Evolutionary conservation across 176 grass and related monocot genomes (phyloP).

Genomic region (Bonia amplexicaulis): DNA sequence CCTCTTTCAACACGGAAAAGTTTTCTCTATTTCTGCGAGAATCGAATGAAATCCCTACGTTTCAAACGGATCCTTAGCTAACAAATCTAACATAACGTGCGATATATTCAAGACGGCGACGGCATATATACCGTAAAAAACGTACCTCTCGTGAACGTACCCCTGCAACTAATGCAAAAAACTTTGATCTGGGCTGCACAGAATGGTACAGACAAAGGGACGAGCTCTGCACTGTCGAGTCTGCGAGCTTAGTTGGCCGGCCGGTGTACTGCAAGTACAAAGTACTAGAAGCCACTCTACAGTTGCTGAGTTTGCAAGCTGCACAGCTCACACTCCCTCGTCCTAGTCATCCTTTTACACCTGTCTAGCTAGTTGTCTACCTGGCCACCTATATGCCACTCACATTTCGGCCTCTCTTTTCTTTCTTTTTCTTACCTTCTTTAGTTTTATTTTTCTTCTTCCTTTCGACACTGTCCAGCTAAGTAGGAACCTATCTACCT

Average conservation of each 20-base stretch:
- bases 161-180: not conserved
- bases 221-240: not conserved
- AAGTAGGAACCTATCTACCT: conserved; percentile 15
- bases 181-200: not conserved
- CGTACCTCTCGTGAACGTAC: not conserved
- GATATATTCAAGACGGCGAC: not conserved
- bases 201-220: not conserved
- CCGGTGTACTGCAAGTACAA: not conserved
- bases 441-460: not conserved
- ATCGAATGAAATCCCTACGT: too few species aligned
- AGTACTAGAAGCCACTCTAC: not conserved
- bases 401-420: not conserved
- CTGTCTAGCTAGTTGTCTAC: not conserved
- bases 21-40: too few species aligned
- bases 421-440: not conserved
- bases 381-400: not conserved
- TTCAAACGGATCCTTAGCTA: not conserved
- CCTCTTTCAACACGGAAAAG: too few species aligned
- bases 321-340: not conserved
- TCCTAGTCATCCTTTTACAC: not conserved
- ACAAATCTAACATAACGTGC: not conserved
- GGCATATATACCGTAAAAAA: not conserved
- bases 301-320: not conserved
- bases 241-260: not conserved
- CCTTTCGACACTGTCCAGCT: not conserved